phyloP scores from a whole-genome alignment of 1,139 yeast species.

The Pichia sp. region DNA sequence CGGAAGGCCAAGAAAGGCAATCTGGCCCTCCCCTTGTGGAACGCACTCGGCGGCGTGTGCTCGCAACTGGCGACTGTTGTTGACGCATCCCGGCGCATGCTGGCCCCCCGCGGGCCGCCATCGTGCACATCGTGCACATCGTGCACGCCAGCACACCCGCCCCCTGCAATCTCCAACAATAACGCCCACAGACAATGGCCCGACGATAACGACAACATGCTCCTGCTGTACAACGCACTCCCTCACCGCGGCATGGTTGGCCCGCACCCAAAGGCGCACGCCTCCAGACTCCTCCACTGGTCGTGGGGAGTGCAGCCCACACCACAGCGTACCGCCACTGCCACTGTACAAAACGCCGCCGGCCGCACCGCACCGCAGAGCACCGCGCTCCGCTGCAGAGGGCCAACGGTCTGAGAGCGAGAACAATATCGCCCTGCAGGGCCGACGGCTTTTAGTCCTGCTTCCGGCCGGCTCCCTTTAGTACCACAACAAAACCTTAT shows the following conservation, averaged over 20 bases:
- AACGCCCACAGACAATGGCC: too few relatives aligned
- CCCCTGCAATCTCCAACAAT: too few relatives aligned
- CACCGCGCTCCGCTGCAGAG: neutral
- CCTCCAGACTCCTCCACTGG: too few relatives aligned
- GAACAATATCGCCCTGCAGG: neutral
- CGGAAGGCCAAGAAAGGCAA: neutral
- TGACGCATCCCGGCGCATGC: neutral
- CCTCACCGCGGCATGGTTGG: neutral
- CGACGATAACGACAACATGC: too few relatives aligned
- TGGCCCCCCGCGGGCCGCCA: neutral
- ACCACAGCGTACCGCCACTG: too few relatives aligned
- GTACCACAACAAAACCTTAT: neutral
- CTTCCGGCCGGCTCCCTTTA: neutral
- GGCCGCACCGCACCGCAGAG: neutral
- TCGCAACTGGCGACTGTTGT: too few relatives aligned
- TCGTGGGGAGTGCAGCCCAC: neutral
- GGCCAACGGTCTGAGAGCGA: neutral
- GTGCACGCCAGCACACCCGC: too few relatives aligned
- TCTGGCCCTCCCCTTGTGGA: neutral
- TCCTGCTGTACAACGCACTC: too few relatives aligned
- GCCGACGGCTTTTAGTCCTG: neutral
- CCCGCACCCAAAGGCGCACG: too few relatives aligned
- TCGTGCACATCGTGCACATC: too few relatives aligned
- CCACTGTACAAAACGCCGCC: too few relatives aligned
- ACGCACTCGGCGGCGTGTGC: too few relatives aligned